Evolutionary conservation across 2,329 filamentous ascomycete genomes (phyloP), one percentile per base, ranked within the genome.

Genomic region (Epichloe elymi): DNA sequence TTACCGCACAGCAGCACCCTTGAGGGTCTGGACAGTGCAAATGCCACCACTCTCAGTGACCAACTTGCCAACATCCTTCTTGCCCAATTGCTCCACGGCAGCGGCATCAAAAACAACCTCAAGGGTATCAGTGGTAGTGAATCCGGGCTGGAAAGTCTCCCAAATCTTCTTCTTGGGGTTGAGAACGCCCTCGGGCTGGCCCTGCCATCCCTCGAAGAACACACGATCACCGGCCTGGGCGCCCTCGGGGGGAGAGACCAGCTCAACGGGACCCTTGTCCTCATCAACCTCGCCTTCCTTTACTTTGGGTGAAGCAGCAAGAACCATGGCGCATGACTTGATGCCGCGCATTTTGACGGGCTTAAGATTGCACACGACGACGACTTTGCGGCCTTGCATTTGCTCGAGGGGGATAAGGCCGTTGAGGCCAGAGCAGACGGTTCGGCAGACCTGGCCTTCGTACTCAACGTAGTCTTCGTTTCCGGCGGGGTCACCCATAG

Each of bases 151-250:
- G 71, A 95, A 88, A 10, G 79, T 88, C 76, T 98, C 93, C 90
- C 91, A 97, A 55, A 97, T 75, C 83, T 97, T 97, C 83, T 97
- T 98, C 84, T 98, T 98, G 53, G 93, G 93, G 77, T 97, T 98
- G 52, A 98, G 78, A 48, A 91, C 81, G 55, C 84, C 85, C 77
- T 98, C 93, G 0, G 93, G 89, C 74, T 95, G 86, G 53, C 88
- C 90, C 67, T 88, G 78, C 83, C 88, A 98, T 46, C 93, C 93
- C 65, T 97, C 87, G 65, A 98, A 98, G 76, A 77, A 90, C 48
- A 97, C 86, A 14, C 87, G 76, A 65, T 95, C 88, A 53, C 93
- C 93, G 5, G 90, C 88, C 64, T 83, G 80, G 42, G 87, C 77
- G 40, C 79, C 88, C 17, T 76, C 79, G 1, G 93, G 1, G 93